Evolutionary conservation across 2,329 filamentous ascomycete species (phyloP).

Genomic region (Cryphonectria japonica): DNA sequence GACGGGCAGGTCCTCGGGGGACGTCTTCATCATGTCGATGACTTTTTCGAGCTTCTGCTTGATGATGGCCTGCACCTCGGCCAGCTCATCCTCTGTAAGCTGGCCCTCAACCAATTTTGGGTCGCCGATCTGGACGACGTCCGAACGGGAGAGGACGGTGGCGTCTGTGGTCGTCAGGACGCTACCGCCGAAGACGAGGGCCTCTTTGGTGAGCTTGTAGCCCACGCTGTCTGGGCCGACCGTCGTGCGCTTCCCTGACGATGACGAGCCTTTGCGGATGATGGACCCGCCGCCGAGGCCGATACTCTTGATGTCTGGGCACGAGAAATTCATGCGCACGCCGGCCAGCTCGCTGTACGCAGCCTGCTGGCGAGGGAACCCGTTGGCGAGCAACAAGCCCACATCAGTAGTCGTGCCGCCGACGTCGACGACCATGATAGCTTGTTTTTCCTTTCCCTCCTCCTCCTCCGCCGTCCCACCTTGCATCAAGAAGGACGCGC

Average conservation of each 20-base stretch:
- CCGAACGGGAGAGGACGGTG: constrained; percentile 48
- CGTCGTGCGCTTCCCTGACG: constrained; percentile 36
- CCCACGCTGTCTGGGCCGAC: constrained; percentile 58
- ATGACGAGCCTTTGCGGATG: constrained; percentile 36
- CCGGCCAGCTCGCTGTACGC: constrained; percentile 50
- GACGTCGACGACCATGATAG: constrained; percentile 54
- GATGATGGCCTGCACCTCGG: constrained; percentile 27
- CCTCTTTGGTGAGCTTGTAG: constrained; percentile 48
- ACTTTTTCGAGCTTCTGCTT: constrained; percentile 32
- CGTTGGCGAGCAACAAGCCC: constrained; percentile 51
- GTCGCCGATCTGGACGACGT: constrained; percentile 48
- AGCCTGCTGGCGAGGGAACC: constrained; percentile 51
- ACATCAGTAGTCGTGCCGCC: constrained; percentile 59
- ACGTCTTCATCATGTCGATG: constrained; percentile 36
- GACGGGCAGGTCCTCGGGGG: constrained; percentile 34
- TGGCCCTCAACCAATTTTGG: constrained; percentile 34
- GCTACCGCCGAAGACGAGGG: constrained; percentile 51
- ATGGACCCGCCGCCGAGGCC: constrained; percentile 50
- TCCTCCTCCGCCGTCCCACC: constrained; percentile 42
- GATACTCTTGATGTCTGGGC: constrained; percentile 44
- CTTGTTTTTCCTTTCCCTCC: constrained; percentile 10
- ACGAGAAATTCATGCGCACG: constrained; percentile 48
- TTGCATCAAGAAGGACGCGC: constrained; percentile 51
- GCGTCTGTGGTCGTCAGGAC: constrained; percentile 54
- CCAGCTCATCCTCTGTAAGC: constrained; percentile 40